phyloP scores from a whole-genome alignment of 1,284 basidiomycete genomes.

The Butyriboletus appendiculatus region DNA sequence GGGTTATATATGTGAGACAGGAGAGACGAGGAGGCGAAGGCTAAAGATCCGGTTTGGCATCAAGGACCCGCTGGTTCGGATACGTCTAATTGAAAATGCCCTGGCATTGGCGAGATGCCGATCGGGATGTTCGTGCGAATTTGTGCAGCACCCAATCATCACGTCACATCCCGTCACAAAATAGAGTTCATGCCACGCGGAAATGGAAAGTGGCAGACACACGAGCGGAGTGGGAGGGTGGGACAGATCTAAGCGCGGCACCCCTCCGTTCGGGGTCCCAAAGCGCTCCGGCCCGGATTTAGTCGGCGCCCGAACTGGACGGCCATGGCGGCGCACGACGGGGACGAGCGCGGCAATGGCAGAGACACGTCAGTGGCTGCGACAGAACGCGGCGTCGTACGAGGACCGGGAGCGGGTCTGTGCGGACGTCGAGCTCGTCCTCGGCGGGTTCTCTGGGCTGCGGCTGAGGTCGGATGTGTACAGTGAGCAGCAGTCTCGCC shows the following conservation, averaged over 20 bases:
- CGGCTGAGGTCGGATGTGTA: constrained; percentile 92
- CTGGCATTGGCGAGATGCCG: constrained; percentile 28
- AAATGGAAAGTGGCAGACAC: constrained; percentile 40
- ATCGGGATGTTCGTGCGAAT: constrained; percentile 29
- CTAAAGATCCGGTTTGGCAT: constrained; percentile 47
- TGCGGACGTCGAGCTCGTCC: constrained; percentile 65
- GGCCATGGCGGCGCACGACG: constrained; percentile 3
- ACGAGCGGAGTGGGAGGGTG: constrained; percentile 34
- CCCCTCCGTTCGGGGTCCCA: neutral
- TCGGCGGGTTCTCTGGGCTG: constrained; percentile 65
- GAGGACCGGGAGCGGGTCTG: constrained; percentile 52
- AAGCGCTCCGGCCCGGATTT: neutral
- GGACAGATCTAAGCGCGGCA: constrained; percentile 30
- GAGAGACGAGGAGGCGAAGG: constrained; percentile 27
- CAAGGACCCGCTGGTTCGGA: constrained; percentile 40
- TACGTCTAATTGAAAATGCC: constrained; percentile 38
- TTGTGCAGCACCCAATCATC: constrained; percentile 9
- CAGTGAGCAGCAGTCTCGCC: constrained; percentile 48
- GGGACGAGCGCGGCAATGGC: constrained; percentile 20
- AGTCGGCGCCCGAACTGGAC: constrained; percentile 16
- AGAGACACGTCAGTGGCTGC: constrained; percentile 68
- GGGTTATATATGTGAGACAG: constrained; percentile 35
- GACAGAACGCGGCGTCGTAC: constrained; percentile 69
- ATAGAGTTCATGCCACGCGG: constrained; percentile 28
- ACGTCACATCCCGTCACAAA: constrained; percentile 21